A percentile compares a stretch with the other conserved stretches of the same genome.
Evolutionary conservation across 2,329 filamentous ascomycete genomes (phyloP).

Genomic region (Clonostachys byssicola): DNA sequence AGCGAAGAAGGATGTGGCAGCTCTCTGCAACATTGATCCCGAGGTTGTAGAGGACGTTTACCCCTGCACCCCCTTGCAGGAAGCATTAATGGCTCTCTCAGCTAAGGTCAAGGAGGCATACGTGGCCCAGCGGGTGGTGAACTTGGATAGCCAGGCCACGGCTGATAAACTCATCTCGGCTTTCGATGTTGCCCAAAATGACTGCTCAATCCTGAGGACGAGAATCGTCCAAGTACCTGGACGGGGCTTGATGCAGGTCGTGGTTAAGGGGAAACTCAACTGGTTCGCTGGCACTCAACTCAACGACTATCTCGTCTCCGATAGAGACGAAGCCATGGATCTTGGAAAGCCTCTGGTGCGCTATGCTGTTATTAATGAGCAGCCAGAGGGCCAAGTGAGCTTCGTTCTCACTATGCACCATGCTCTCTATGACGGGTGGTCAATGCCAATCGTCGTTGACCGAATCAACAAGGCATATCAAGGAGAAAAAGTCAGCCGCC

Average conservation of each 20-base stretch:
- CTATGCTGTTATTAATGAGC: constrained; percentile 33
- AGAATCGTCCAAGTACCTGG: constrained; percentile 40
- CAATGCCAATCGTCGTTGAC: constrained; percentile 43
- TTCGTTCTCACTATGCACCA: constrained; percentile 55
- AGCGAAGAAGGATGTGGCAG: constrained; percentile 29
- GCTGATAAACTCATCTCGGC: constrained; percentile 33
- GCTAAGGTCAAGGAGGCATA: constrained; percentile 46
- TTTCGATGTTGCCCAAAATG: constrained; percentile 30
- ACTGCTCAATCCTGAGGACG: constrained; percentile 39
- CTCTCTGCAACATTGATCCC: constrained; percentile 29
- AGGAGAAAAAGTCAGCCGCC: constrained; percentile 17
- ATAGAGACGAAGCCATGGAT: constrained; percentile 33
- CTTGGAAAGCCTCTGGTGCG: constrained; percentile 40
- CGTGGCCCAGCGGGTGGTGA: constrained; percentile 42
- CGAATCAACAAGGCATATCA: constrained; percentile 40
- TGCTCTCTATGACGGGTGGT: constrained; percentile 54
- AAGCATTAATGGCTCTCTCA: constrained; percentile 49
- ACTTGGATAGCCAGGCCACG: constrained; percentile 26
- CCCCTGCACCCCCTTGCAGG: constrained; percentile 50
- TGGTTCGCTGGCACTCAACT: constrained; percentile 25
- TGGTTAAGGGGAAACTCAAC: constrained; percentile 32
- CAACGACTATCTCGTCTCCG: constrained; percentile 31
- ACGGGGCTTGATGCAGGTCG: constrained; percentile 40
- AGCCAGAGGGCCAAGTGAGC: constrained; percentile 2
- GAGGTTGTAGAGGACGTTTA: constrained; percentile 43